Evolutionary conservation across 2,329 filamentous ascomycete species (phyloP), one percentile per base, ranked within the genome.

Genomic region (Phoma herbarum): DNA sequence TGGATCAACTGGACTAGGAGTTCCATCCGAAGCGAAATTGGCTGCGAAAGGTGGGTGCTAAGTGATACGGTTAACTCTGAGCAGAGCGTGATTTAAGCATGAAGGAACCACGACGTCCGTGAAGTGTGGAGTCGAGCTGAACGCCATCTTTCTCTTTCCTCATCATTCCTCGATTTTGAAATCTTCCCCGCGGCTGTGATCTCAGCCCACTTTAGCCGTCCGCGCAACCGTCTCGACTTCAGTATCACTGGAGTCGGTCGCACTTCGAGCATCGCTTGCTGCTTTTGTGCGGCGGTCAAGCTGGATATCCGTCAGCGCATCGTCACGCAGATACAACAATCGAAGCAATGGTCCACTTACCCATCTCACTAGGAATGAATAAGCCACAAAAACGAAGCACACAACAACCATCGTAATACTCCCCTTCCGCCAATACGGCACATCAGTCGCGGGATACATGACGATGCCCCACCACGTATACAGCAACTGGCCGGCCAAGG

Each of bases 401-500:
- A 69, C 69, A 11, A 68, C 65, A 18, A 78, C 60, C 74, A 78
- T 77, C 5, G 74, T 65, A 23, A 78, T 75, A 1, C 63, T 67
- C 0, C 76, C 76, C 49, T 76, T 78, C 39, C 62, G 72, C 71
- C 79, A 81, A 54, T 80, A 80, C 0, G 79, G 78, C 0, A 75
- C 78, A 59, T 81, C 76, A 1, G 71, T 73, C 2, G 78, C 79
- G 11, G 77, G 69, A 48, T 81, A 81, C 35, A 82, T 63, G 0
- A 74, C 69, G 4, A 82, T 80, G 0, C 79, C 80, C 79, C 79
- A 82, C 51, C 79, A 81, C 0, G 80, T 81, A 56, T 77, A 81
- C 31, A 82, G 47, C 0, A 77, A 57, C 52, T 71, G 70, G 1
- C 72, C 72, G 0, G 70, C 70, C 8, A 74, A 72, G 3, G 74